Conservation (phyloP, 1,284 basidiomycete genomes). For the Cutaneotrichosporon arboriforme region DNA sequence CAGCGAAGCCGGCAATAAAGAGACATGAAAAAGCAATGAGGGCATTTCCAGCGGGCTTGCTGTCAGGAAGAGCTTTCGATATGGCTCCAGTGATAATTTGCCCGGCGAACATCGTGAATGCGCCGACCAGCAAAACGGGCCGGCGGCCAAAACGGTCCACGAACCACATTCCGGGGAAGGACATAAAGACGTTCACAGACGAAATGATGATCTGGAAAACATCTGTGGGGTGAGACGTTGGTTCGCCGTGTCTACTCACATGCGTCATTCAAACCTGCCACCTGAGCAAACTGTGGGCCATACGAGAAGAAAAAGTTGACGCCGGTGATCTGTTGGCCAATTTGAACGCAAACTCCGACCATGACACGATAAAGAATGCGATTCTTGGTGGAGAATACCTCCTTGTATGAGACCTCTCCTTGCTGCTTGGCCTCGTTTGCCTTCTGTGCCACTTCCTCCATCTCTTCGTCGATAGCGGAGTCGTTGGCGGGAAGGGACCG, state of each 20-base stretch:
- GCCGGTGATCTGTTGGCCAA: slow-evolving; percentile 47
- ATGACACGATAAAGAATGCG: slow-evolving; percentile 44
- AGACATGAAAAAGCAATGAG: slow-evolving; percentile 46
- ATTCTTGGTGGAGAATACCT: slow-evolving; percentile 48
- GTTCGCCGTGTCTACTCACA: background rate
- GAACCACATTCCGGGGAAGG: slow-evolving; percentile 33
- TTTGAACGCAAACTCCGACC: slow-evolving; percentile 35
- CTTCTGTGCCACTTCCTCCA: slow-evolving; percentile 41
- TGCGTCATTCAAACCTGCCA: no score
- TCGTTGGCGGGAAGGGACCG: slow-evolving; percentile 44
- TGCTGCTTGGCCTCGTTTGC: slow-evolving; percentile 40
- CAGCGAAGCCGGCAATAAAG: slow-evolving; percentile 45
- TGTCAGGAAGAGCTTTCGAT: slow-evolving; percentile 17
- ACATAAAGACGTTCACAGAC: slow-evolving; percentile 43
- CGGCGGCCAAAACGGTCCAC: slow-evolving; percentile 40
- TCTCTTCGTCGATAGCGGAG: slow-evolving; percentile 40
- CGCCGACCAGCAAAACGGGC: slow-evolving; percentile 37
- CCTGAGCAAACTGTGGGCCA: slow-evolving; percentile 5
- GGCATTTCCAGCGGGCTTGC: slow-evolving; percentile 27
- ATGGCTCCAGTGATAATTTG: slow-evolving; percentile 39
- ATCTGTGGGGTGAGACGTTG: slow-evolving; percentile 18
- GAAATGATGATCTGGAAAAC: slow-evolving; percentile 39
- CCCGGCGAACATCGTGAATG: slow-evolving; percentile 22
- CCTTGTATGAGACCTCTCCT: slow-evolving; percentile 40
- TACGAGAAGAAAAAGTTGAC: slow-evolving; percentile 43